Evolutionary conservation across 2,329 filamentous ascomycete genomes (phyloP), one percentile per base, ranked within the genome.

Genomic region (Chlorencoelia australis): DNA sequence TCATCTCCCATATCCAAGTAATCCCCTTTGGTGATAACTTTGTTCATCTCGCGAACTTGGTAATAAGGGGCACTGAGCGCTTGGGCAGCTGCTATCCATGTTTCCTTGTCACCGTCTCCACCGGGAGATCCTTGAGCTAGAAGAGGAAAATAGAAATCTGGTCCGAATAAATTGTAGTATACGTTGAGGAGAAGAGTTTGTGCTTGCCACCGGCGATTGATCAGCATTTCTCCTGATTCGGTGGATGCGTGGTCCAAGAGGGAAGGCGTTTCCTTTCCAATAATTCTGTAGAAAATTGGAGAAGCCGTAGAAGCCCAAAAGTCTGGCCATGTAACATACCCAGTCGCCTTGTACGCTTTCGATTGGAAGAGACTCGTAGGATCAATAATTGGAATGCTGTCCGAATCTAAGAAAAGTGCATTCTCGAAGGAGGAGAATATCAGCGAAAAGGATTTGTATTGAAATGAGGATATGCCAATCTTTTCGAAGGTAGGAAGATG

Each of bases 71-170:
- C 52, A 4, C 50, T 48, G 1, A 64, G 48, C 7, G 54, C 61
- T 5, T 57, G 41, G 8, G 65, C 63, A 5, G 65, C 65, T 10
- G 63, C 58, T 9, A 66, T 48, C 46, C 68, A 68, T 1, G 66
- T 68, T 45, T 69, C 66, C 43, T 69, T 69, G 50, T 69, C 66
- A 19, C 66, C 66, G 47, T 67, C 56, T 8, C 66, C 66, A 0
- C 59, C 53, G 5, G 57, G 64, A 15, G 31, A 39, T 24, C 63
- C 64, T 46, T 67, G 64, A 4, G 59, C 62, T 7, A 67, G 54
- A 0, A 69, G 49, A 0, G 59, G 57, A 41, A 67, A 69, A 44
- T 65, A 69, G 35, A 59, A 57, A 0, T 54, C 46, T 4, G 65
- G 63, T 1, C 66, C 66, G 48, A 59, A 66, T 34, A 61, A 56